Evolutionary conservation across 1,139 yeast species (phyloP).

Genomic region (Torulaspora pretoriensis): DNA sequence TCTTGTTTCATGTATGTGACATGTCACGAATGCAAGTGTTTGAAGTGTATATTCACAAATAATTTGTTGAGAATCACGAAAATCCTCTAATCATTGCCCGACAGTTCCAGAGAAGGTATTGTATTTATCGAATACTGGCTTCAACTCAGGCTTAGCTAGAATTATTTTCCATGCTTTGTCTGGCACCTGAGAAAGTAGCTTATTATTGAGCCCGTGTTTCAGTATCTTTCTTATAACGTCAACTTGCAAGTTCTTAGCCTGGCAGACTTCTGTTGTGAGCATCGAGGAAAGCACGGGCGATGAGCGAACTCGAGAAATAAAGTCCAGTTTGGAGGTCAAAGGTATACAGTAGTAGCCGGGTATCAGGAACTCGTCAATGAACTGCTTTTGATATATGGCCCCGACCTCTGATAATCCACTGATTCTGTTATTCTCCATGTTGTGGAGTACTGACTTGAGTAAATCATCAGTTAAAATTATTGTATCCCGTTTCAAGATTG

Average conservation of each 20-base stretch:
- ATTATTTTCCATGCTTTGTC: constrained; percentile 2
- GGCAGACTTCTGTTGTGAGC: background rate
- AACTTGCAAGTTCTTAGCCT: background rate
- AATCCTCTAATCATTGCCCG: background rate
- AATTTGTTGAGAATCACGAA: background rate
- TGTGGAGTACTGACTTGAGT: constrained; percentile 1
- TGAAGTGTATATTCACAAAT: background rate
- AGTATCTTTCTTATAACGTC: constrained; percentile 5
- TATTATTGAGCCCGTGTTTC: constrained; percentile 1
- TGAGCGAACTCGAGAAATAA: constrained; percentile 3
- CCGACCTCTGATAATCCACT: background rate
- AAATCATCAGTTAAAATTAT: background rate
- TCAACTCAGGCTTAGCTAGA: background rate
- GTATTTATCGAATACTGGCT: background rate
- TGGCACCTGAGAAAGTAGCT: constrained; percentile 4
- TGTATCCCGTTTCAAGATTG: constrained; percentile 3
- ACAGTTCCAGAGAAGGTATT: background rate
- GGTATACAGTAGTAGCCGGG: constrained; percentile 2
- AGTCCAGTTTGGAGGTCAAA: background rate
- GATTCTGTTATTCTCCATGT: background rate
- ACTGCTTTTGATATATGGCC: background rate
- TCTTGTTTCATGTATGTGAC: constrained; percentile 5
- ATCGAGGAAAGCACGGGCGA: background rate
- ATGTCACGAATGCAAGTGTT: background rate
- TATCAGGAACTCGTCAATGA: constrained; percentile 4